phyloP scores from a whole-genome alignment of 495 filamentous ascomycete genomes.

The Physcia stellaris region DNA sequence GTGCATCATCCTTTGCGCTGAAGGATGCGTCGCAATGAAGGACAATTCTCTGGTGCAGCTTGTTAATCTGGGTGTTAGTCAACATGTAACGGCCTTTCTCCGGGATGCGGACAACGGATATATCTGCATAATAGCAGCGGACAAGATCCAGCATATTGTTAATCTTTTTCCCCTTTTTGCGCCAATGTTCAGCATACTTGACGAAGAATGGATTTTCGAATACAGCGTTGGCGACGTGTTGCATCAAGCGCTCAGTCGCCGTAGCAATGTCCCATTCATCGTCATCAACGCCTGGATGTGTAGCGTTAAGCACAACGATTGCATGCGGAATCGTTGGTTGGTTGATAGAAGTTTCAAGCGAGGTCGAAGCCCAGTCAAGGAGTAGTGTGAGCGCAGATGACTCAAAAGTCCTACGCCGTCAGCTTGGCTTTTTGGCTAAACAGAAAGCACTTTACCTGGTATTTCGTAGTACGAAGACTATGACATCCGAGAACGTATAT shows the following conservation, averaged over 20 bases:
- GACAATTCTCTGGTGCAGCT: conserved; percentile 12
- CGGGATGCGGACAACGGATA: conserved; percentile 19
- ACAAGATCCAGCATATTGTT: conserved; percentile 21
- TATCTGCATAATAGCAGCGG: conserved; percentile 20
- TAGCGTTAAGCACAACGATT: conserved; percentile 40
- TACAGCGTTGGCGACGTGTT: conserved; percentile 5
- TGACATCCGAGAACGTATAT: conserved; percentile 40
- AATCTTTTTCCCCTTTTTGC: conserved; percentile 11
- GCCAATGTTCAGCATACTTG: conserved; percentile 8
- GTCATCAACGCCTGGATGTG: conserved; percentile 27
- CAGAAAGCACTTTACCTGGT: conserved; percentile 19
- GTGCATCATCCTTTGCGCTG: conserved; percentile 8
- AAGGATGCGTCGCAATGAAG: conserved; percentile 6
- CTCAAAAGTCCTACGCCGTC: conserved; percentile 14
- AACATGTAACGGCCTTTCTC: conserved; percentile 7
- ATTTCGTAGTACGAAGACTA: conserved; percentile 37
- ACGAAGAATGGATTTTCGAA: conserved; percentile 13
- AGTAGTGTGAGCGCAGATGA: conserved; percentile 19
- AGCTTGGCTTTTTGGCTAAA: neutral
- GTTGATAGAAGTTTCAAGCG: conserved; percentile 38
- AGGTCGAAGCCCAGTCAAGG: conserved; percentile 23
- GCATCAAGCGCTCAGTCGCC: conserved; percentile 28
- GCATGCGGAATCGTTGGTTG: conserved; percentile 41
- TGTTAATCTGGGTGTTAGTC: conserved; percentile 11
- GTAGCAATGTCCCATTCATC: conserved; percentile 30